These are phyloP conservation scores for Trametes cubensis DNA, from an alignment of 768 basidiomycete genomes.

Conservation along the genomic window DNA sequence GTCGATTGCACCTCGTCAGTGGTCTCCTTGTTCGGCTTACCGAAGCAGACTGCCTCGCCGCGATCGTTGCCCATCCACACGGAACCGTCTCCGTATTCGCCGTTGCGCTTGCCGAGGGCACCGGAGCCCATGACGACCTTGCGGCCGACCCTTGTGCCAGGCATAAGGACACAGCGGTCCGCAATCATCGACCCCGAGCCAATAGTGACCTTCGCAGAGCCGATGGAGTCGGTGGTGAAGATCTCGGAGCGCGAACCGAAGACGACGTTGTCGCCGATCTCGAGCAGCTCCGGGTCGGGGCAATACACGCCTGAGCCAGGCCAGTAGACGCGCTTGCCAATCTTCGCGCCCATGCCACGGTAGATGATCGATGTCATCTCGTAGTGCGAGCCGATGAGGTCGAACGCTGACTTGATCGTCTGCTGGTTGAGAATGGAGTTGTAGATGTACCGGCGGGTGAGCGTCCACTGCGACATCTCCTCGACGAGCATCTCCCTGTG, in stretches of 20 bases:
- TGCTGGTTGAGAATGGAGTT: constrained; percentile 40
- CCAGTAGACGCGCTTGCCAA: constrained; percentile 53
- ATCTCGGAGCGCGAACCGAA: constrained; percentile 50
- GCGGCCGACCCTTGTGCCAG: constrained; percentile 43
- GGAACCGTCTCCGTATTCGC: constrained; percentile 45
- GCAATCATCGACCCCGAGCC: constrained; percentile 54
- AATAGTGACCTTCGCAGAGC: constrained; percentile 44
- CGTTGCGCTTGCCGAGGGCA: constrained; percentile 46
- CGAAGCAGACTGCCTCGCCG: constrained; percentile 39
- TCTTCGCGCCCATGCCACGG: constrained; percentile 53
- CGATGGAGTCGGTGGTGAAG: constrained; percentile 47
- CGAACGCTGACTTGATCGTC: constrained; percentile 41
- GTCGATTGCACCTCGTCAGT: constrained; percentile 36
- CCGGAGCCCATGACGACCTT: constrained; percentile 52
- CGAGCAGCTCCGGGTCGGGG: constrained; percentile 49
- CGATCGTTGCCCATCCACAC: constrained; percentile 52
- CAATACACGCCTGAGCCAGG: constrained; percentile 50
- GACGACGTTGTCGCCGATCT: constrained; percentile 52
- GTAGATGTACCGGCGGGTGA: constrained; percentile 45
- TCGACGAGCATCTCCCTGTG: constrained; percentile 35
- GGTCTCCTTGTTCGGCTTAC: constrained; percentile 27
- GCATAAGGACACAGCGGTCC: constrained; percentile 51
- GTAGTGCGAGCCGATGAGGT: constrained; percentile 50
- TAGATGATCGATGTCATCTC: constrained; percentile 49
- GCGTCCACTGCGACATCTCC: constrained; percentile 36